Conservation (phyloP, 1,284 basidiomycete species). For the Moniliophthora roreri region DNA sequence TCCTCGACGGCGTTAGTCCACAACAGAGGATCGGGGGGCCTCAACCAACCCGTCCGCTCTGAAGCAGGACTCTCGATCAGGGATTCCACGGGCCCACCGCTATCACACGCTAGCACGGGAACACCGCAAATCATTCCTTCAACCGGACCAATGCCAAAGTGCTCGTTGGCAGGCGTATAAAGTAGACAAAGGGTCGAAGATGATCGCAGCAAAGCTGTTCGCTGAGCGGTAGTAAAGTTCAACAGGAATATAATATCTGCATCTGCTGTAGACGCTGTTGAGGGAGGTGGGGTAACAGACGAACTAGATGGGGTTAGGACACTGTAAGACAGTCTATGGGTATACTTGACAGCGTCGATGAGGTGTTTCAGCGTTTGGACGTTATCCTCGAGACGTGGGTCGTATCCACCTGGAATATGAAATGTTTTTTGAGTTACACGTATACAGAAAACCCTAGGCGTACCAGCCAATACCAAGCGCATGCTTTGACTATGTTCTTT, state of each 20-base stretch:
- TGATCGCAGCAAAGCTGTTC: conserved; percentile 71
- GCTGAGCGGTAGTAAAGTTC: conserved; percentile 82
- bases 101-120: conserved; percentile 87
- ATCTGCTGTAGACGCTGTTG: conserved; percentile 27
- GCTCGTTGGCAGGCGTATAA: conserved; percentile 95
- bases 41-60: conserved; percentile 69
- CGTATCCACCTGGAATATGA: conserved; percentile 52
- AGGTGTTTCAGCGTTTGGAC: conserved; percentile 57
- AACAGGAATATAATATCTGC: conserved; percentile 81
- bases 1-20: conserved; percentile 74
- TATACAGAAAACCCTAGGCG: conserved; percentile 12
- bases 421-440: not conserved
- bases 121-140: conserved; percentile 94
- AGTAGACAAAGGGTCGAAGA: conserved; percentile 72
- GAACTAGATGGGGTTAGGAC: conserved; percentile 26
- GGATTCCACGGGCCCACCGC: conserved; percentile 85
- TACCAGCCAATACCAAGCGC: conserved; percentile 79
- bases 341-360: conserved; percentile 50
- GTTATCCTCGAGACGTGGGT: conserved; percentile 47
- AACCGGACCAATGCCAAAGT: conserved; percentile 96
- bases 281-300: conserved; percentile 37
- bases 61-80: conserved; percentile 48
- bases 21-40: conserved; percentile 52
- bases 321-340: conserved; percentile 51
- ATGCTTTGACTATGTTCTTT: conserved; percentile 25